A percentile compares a stretch with the other conserved stretches of the same genome.
Conservation (phyloP, 2,329 filamentous ascomycete genomes). For the Chaetomiaceae sp. region DNA sequence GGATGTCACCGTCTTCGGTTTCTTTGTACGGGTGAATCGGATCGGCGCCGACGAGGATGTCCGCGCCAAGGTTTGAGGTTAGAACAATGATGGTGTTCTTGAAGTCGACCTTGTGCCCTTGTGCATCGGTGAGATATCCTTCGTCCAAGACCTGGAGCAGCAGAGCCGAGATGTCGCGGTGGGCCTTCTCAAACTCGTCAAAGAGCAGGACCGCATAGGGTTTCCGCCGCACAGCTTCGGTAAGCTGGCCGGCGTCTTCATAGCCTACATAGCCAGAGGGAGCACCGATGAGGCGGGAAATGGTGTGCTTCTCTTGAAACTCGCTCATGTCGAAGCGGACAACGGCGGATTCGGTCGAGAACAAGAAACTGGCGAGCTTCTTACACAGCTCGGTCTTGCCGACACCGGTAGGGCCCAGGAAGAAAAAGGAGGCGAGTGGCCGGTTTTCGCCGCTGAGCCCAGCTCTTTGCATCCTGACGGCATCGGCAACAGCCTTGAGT, state of each 20-base stretch:
- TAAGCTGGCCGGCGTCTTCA: conserved; percentile 92
- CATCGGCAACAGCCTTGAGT: conserved; percentile 82
- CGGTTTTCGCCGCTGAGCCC: conserved; percentile 87
- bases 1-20: conserved; percentile 60
- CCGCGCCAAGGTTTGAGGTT: conserved; percentile 89
- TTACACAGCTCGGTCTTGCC: conserved; percentile 98
- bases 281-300: conserved; percentile 84
- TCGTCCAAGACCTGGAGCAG: conserved; percentile 93
- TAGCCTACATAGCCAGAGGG: conserved; percentile 96
- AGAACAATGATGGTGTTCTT: conserved; percentile 94
- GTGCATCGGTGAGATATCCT: conserved; percentile 88
- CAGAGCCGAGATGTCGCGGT: conserved; percentile 86
- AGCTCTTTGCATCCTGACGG: conserved; percentile 87
- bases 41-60: conserved; percentile 77
- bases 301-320: conserved; percentile 95
- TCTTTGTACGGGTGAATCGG: conserved; percentile 58
- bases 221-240: conserved; percentile 89
- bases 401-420: conserved; percentile 91
- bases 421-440: conserved; percentile 93
- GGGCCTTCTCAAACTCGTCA: conserved; percentile 97
- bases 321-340: conserved; percentile 97
- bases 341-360: conserved; percentile 85
- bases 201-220: conserved; percentile 93
- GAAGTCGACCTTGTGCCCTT: conserved; percentile 96
- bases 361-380: conserved; percentile 87